Percentiles rank a stretch among this genome's conserved stretches.
Conservation (phyloP, 2,329 filamentous ascomycete species). For the Fusarium pseudonygamai region DNA sequence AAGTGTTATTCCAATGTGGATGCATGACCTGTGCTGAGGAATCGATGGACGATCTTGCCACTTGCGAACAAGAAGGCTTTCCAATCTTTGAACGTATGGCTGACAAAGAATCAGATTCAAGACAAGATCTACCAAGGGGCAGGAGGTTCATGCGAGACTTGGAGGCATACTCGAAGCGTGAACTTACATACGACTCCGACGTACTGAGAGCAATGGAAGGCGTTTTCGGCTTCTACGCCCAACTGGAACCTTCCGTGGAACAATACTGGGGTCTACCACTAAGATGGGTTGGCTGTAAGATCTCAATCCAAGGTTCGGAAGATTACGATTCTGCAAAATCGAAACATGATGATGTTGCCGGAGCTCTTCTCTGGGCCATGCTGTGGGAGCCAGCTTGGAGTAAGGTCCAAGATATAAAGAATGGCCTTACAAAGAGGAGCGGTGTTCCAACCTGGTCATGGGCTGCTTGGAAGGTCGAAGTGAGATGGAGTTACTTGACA, state of each 20-base stretch:
- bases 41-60: background rate
- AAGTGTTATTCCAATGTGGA: background rate
- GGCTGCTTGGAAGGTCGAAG: background rate
- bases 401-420: too few species aligned
- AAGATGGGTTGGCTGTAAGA: background rate
- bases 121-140: too few species aligned
- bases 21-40: background rate
- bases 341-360: background rate
- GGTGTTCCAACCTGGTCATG: background rate
- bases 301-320: too few species aligned
- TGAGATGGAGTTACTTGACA: too few species aligned
- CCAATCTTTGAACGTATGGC: background rate
- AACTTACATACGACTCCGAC: background rate
- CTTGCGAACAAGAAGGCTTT: accelerated
- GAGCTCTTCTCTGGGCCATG: background rate
- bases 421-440: too few species aligned
- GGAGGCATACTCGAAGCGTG: background rate
- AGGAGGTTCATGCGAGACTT: background rate
- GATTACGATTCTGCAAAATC: too few species aligned
- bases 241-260: background rate
- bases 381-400: background rate
- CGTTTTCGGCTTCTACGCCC: background rate
- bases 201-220: background rate
- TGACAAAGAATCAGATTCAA: too few species aligned
- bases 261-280: background rate